Conservation (phyloP, 352 stramenopile species). For the Globisporangium yorkense region DNA sequence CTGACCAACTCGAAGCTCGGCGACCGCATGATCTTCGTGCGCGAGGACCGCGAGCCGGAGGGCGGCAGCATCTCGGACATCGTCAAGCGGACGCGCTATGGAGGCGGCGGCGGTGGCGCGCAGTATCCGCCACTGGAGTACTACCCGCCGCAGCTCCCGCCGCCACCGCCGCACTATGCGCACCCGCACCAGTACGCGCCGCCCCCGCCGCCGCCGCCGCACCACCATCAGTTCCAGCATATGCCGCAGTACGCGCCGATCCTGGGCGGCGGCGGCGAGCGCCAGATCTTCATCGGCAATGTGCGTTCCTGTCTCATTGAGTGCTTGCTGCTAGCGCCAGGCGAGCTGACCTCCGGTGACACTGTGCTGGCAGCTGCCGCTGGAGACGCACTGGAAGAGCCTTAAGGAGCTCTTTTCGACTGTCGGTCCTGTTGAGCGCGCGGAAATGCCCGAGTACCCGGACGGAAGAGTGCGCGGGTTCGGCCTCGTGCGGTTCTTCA, state of each 20-base stretch:
- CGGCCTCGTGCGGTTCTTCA: constrained; percentile 61
- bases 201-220: constrained; percentile 1
- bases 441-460: constrained; percentile 46
- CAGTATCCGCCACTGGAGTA: constrained; percentile 1
- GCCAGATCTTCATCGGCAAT: constrained; percentile 73
- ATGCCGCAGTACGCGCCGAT: neutral
- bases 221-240: constrained; percentile 6
- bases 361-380: constrained; percentile 38
- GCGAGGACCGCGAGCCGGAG: constrained; percentile 76
- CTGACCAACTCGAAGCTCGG: constrained; percentile 92
- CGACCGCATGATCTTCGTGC: constrained; percentile 86
- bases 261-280: constrained; percentile 18
- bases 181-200: constrained; percentile 2
- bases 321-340: neutral
- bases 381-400: constrained; percentile 60
- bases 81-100: constrained; percentile 25
- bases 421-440: constrained; percentile 61
- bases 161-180: neutral
- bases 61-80: constrained; percentile 69
- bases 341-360: neutral
- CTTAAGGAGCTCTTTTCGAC: constrained; percentile 63
- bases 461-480: constrained; percentile 68
- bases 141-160: constrained; percentile 6
- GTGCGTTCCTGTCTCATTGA: constrained; percentile 15
- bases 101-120: neutral